Evolutionary conservation across 2,329 filamentous ascomycete genomes (phyloP), one percentile per base, ranked within the genome.

Genomic region (Pseudocercospora eumusae): DNA sequence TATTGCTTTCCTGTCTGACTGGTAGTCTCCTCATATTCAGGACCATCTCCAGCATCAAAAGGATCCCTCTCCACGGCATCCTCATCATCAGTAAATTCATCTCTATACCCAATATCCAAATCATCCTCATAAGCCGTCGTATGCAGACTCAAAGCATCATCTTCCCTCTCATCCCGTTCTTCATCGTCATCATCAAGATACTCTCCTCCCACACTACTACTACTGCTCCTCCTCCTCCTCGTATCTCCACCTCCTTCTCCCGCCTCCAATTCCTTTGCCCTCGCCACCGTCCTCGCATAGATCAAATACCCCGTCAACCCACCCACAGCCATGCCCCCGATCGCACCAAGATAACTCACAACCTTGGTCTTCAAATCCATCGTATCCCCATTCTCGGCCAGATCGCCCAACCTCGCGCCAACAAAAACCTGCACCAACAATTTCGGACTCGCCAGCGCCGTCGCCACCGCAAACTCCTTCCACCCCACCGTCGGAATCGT

Each of bases 391-490:
- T 86, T 84, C 70, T 96, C 90, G n/a, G 90, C 91, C 33, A 99
- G 86, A 57, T 88, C 82, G 49, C 91, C 92, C 15, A 99, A 81
- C 59, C 92, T 85, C 71, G 86, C 88, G 64, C 95, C 95, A 71
- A 99, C 92, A 78, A 97, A 99, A 69, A 96, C 86, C 74, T 96
- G 91, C 56, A 99, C 87, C 62, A 98, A 82, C 18, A 99, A 82
- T 73, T 98, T 99, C 6, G 95, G 95, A 13, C 84, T 86, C 10
- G 92, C 88, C 15, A 93, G 79, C 2, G 91, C 88, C 0, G 93
- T 98, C 5, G 95, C 93, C 50, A 92, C 75, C 31, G 88, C 88
- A 78, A 96, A 98, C 52, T 85, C 85, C 63, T 83, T 75, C 44
- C 90, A 90, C 23, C 88, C 84, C 33, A 99, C 91, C 31, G 90